Evolutionary conservation across 1,284 basidiomycete genomes (phyloP).

Genomic region (Austroboletus olivaceoglutinosus): DNA sequence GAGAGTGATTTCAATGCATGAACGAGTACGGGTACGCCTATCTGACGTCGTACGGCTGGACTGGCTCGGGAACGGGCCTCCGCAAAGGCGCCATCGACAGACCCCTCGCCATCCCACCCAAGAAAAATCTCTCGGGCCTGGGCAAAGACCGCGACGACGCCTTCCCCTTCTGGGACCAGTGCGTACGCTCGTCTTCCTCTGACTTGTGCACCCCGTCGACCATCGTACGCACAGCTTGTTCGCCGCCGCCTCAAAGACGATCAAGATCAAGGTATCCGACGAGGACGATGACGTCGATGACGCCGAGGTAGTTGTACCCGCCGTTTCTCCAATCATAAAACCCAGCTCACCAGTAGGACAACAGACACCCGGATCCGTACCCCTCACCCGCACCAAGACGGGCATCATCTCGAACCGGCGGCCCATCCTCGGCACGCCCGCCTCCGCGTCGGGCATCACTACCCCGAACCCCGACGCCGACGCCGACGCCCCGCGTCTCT

Average conservation of each 20-base stretch:
- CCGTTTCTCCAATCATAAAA: too few relatives aligned
- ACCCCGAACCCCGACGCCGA: slow-evolving; percentile 25
- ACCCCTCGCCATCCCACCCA: slow-evolving; percentile 78
- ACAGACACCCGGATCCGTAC: slow-evolving; percentile 10
- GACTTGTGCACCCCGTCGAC: background rate
- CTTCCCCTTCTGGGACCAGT: slow-evolving; percentile 97
- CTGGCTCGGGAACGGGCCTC: slow-evolving; percentile 75
- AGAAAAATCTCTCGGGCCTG: slow-evolving; percentile 79
- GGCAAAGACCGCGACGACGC: slow-evolving; percentile 92
- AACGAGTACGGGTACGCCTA: slow-evolving; percentile 59
- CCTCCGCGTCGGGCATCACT: slow-evolving; percentile 50
- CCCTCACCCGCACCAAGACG: slow-evolving; percentile 61
- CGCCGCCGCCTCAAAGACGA: slow-evolving; percentile 71
- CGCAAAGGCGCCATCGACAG: slow-evolving; percentile 64
- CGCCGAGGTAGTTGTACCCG: slow-evolving; percentile 20
- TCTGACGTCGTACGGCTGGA: slow-evolving; percentile 83
- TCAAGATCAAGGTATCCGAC: slow-evolving; percentile 62
- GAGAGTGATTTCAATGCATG: background rate
- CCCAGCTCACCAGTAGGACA: too few relatives aligned
- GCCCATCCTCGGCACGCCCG: slow-evolving; percentile 51
- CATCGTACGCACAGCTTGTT: slow-evolving; percentile 55
- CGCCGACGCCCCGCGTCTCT: slow-evolving; percentile 33
- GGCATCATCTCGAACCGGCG: slow-evolving; percentile 75
- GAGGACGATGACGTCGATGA: slow-evolving; percentile 50
- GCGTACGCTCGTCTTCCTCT: slow-evolving; percentile 32